Conservation (phyloP, 768 basidiomycete genomes). For the Thelephora aurantiotincta region DNA sequence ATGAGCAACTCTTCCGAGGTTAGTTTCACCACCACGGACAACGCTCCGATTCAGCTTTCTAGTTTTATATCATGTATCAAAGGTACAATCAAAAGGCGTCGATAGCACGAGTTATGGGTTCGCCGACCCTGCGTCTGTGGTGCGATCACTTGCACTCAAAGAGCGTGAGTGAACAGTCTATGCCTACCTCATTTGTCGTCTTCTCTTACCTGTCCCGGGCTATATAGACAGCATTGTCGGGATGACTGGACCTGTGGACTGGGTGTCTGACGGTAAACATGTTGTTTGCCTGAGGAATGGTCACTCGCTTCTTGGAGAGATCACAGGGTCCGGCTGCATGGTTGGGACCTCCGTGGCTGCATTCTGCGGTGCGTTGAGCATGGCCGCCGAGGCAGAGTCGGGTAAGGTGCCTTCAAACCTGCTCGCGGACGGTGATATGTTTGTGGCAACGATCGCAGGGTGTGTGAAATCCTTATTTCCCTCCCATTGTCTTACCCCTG, state of each 20-base stretch:
- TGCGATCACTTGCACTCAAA: conserved; percentile 51
- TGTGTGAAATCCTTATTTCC: conserved; percentile 19
- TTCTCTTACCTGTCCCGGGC: neutral
- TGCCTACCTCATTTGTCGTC: neutral
- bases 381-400: conserved; percentile 18
- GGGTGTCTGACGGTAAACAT: conserved; percentile 65
- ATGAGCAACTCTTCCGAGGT: conserved; percentile 70
- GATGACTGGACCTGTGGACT: conserved; percentile 70
- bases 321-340: conserved; percentile 89
- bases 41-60: neutral
- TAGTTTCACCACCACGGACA: conserved; percentile 1
- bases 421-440: conserved; percentile 65
- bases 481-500: conserved; percentile 1
- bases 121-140: conserved; percentile 56
- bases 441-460: conserved; percentile 68
- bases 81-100: conserved; percentile 73
- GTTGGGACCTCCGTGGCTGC: conserved; percentile 64
- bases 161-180: conserved; percentile 59
- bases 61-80: neutral
- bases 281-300: conserved; percentile 71
- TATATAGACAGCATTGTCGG: conserved; percentile 61
- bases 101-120: conserved; percentile 75
- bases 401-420: conserved; percentile 12
- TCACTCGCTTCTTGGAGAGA: conserved; percentile 51
- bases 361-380: conserved; percentile 59